A percentile compares a stretch with the other conserved stretches of the same genome.
These are phyloP conservation scores for Simplicillium aogashimaense DNA, from an alignment of 2,329 filamentous ascomycete genomes.

Conservation along the genomic window DNA sequence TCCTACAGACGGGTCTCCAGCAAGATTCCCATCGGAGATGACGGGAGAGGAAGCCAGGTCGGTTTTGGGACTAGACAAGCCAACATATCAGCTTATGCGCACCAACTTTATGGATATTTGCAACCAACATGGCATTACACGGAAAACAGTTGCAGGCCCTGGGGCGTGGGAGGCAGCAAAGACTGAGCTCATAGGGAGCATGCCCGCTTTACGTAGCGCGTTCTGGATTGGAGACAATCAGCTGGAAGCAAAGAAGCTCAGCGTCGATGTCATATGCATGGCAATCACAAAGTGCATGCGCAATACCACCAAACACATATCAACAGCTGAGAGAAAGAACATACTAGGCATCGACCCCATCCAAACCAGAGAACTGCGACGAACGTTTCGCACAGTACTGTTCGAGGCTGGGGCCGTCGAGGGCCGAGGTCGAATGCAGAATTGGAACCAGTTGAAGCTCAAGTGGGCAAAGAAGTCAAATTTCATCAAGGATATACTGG, in stretches of 20 bases:
- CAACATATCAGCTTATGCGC: slow-evolving; percentile 54
- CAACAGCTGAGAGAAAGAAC: slow-evolving; percentile 65
- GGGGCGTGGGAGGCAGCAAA: slow-evolving; percentile 67
- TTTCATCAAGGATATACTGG: slow-evolving; percentile 44
- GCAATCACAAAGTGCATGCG: slow-evolving; percentile 77
- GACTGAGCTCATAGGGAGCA: slow-evolving; percentile 53
- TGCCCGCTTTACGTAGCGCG: slow-evolving; percentile 49
- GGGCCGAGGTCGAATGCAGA: too few relatives aligned
- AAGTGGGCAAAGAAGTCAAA: slow-evolving; percentile 53
- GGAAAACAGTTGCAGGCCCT: slow-evolving; percentile 66
- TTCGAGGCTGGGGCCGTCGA: too few relatives aligned
- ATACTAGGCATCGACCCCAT: slow-evolving; percentile 32
- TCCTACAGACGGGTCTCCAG: slow-evolving; percentile 59
- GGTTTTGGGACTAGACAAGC: slow-evolving; percentile 54
- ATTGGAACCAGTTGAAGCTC: too few relatives aligned
- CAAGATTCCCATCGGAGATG: slow-evolving; percentile 73
- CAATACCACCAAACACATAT: slow-evolving; percentile 53
- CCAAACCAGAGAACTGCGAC: slow-evolving; percentile 47
- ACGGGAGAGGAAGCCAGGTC: slow-evolving; percentile 70
- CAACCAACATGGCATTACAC: slow-evolving; percentile 53
- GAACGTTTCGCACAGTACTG: too few relatives aligned
- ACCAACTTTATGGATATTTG: slow-evolving; percentile 63
- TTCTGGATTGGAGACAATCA: slow-evolving; percentile 42
- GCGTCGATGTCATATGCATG: slow-evolving; percentile 69
- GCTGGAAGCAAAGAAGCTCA: slow-evolving; percentile 51